Conservation (phyloP, 345 rosid species). For the Noccaea bulbosa region DNA sequence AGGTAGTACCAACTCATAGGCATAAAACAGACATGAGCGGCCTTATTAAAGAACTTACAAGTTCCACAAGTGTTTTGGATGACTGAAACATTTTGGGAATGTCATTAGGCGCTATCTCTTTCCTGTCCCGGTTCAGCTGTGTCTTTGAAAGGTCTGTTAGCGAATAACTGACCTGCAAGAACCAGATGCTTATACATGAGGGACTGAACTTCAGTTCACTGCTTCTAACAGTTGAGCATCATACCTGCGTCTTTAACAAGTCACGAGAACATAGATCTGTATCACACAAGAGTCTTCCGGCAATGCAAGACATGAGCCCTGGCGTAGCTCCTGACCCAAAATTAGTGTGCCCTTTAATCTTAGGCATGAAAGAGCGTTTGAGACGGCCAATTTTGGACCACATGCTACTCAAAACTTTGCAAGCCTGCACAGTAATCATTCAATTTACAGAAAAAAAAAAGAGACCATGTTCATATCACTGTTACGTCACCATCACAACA, state of each 20-base stretch:
- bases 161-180: conserved; percentile 93
- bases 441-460: conserved; percentile 18
- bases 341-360: conserved; percentile 70
- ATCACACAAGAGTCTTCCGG: conserved; percentile 95
- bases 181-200: conserved; percentile 37
- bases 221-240: conserved; percentile 22
- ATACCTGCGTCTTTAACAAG: conserved; percentile 77
- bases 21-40: conserved; percentile 30
- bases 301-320: conserved; percentile 92
- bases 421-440: conserved; percentile 57
- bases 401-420: conserved; percentile 83
- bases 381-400: conserved; percentile 99
- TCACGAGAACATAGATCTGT: conserved; percentile 90
- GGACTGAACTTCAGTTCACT: conserved; percentile 33
- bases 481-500: conserved; percentile 1
- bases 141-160: conserved; percentile 90
- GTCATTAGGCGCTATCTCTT: conserved; percentile 83
- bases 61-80: conserved; percentile 74
- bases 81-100: conserved; percentile 81
- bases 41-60: conserved; percentile 60
- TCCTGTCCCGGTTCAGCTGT: conserved; percentile 84
- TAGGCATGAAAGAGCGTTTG: conserved; percentile 94
- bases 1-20: conserved; percentile 10
- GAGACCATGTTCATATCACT: conserved; percentile 14
- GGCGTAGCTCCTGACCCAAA: conserved; percentile 95